phyloP scores from a whole-genome alignment of 306 rosid genomes.

The Trichosanthes truncata region DNA sequence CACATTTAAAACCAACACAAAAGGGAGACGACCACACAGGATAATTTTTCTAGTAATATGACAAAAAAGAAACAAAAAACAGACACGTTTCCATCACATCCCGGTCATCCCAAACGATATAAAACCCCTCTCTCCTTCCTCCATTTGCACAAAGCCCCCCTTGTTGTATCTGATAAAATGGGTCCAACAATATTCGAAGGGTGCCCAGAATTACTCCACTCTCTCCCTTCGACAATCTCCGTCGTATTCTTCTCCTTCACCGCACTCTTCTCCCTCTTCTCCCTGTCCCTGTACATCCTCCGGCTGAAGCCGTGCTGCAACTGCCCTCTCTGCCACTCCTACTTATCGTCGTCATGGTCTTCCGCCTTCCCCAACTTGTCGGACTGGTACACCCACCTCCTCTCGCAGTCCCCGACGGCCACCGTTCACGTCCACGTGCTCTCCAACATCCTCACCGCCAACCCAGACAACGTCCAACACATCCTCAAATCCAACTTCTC shows the following conservation, averaged over 20 bases:
- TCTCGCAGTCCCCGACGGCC: conserved; percentile 33
- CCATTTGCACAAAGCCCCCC: no score
- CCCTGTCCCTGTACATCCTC: conserved; percentile 37
- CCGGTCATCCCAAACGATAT: no score
- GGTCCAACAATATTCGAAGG: no score
- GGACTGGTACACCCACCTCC: conserved; percentile 81
- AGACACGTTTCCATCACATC: no score
- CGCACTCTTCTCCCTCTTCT: conserved; percentile 33
- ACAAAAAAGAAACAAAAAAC: no score
- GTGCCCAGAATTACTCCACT: neutral
- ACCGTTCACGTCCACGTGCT: conserved; percentile 62
- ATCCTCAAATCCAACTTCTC: conserved; percentile 60
- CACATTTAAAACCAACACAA: no score
- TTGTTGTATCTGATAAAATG: no score
- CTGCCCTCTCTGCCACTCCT: conserved; percentile 44
- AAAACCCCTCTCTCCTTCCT: no score
- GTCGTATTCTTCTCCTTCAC: conserved; percentile 64
- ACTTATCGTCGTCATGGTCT: conserved; percentile 36
- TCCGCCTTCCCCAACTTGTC: conserved; percentile 22
- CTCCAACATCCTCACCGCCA: conserved; percentile 51
- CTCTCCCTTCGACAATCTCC: conserved; percentile 26
- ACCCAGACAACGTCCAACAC: conserved; percentile 63
- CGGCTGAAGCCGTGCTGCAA: conserved; percentile 72
- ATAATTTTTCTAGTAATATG: no score
- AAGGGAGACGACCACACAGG: no score